Base-by-base conservation (phyloP, 2,329 filamentous ascomycete genomes). In the Fusarium caatingaense region DNA sequence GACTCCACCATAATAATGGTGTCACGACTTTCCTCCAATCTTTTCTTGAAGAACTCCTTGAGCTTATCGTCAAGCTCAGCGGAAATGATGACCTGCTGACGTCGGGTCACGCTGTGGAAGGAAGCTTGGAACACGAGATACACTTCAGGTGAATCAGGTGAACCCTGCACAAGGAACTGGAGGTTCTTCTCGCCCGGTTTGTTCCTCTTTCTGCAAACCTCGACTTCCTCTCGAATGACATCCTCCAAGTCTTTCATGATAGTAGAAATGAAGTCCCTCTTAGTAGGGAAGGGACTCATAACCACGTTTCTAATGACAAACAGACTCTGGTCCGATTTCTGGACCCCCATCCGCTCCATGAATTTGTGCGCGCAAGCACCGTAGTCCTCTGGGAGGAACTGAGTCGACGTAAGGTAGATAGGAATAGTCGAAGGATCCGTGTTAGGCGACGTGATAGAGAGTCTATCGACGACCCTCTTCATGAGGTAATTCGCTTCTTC, bases 401-500 rank as follows among this genome's bases (percentile, higher is more conserved):
- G 72, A 0, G 83, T 84, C 0, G 83, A 85, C 0, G 83, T 84
- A 34, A 85, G 72, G 60, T 80, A 85, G 4, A 85, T 76, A 0
- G 81, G 80, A 30, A 83, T 81, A 13, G 77, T 75, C 10, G 78
- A 78, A 2, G 80, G 80, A 8, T 83, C 77, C 8, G 82, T 80
- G 12, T 77, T 73, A 0, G 79, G 78, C 1, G 77, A 79, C 20
- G 80, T 81, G 30, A 85, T 79, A 0, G 82, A 84, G 1, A 85
- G 66, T 1, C 69, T 72, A 37, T 84, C 76, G 3, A 85, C 76
- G 11, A 86, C 80, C 6, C 80, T 75, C 60, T 77, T 78, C 79
- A 83, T 86, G 23, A 86, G 76, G 62, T 84, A 83, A 60, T 85
- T 85, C 6, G 83, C 83, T 65, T 84, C 83, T 60, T 83, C 82